Evolutionary conservation across 768 basidiomycete species (phyloP).

Genomic region (Russula vinacea): DNA sequence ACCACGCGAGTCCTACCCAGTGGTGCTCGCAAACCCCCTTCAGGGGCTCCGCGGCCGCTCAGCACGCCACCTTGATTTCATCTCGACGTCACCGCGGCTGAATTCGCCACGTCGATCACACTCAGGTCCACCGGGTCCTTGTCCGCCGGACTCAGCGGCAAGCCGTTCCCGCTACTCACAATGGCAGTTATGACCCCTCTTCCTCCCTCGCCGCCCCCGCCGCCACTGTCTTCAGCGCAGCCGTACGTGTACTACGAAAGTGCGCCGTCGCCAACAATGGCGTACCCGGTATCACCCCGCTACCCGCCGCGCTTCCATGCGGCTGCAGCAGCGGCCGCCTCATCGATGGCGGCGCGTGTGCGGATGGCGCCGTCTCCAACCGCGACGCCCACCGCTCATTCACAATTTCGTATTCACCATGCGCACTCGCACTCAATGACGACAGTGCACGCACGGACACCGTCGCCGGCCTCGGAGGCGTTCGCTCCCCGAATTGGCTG

Average conservation of each 20-base stretch:
- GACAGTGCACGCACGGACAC: slow-evolving; percentile 47
- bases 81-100: slow-evolving; percentile 33
- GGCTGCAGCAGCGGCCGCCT: slow-evolving; percentile 19
- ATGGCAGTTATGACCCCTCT: slow-evolving; percentile 28
- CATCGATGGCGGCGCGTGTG: slow-evolving; percentile 19
- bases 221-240: slow-evolving; percentile 10
- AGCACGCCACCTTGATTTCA: slow-evolving; percentile 25
- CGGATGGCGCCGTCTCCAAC: slow-evolving; percentile 26
- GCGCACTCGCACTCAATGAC: slow-evolving; percentile 49
- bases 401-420: slow-evolving; percentile 38
- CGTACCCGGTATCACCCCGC: slow-evolving; percentile 21
- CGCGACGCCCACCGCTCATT: slow-evolving; percentile 24
- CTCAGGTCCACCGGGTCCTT: slow-evolving; percentile 35
- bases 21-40: slow-evolving; percentile 2
- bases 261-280: slow-evolving; percentile 19
- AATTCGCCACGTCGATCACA: slow-evolving; percentile 38
- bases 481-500: slow-evolving; percentile 11
- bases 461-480: slow-evolving; percentile 35
- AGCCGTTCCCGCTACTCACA: slow-evolving; percentile 16
- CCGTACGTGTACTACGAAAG: slow-evolving; percentile 31
- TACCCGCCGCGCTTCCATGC: slow-evolving; percentile 25
- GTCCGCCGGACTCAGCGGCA: slow-evolving; percentile 21
- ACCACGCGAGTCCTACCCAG: slow-evolving; percentile 2
- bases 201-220: slow-evolving; percentile 24
- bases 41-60: slow-evolving; percentile 11